Conservation (phyloP, 345 rosid genomes). For the Anacardium occidentale region DNA sequence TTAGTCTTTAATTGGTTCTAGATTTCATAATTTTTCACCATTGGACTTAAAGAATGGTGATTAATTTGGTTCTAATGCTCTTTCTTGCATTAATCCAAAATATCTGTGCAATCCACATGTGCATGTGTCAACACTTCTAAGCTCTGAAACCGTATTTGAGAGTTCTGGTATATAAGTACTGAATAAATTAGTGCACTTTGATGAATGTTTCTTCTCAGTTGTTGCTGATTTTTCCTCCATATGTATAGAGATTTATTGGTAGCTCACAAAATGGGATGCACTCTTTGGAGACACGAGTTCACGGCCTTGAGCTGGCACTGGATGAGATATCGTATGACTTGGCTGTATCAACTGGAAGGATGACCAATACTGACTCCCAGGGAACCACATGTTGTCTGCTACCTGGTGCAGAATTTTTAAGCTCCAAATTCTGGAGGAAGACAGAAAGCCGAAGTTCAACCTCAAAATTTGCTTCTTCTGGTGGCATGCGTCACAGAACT, state of each 20-base stretch:
- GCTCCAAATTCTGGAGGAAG: constrained; percentile 81
- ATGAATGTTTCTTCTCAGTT: constrained; percentile 17
- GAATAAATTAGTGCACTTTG: background rate
- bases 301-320: constrained; percentile 78
- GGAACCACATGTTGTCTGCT: constrained; percentile 70
- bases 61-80: background rate
- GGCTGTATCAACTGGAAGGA: constrained; percentile 74
- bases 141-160: background rate
- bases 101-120: background rate
- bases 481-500: constrained; percentile 32
- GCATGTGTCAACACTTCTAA: background rate
- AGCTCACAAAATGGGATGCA: constrained; percentile 82
- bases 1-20: background rate
- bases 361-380: constrained; percentile 43
- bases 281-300: constrained; percentile 81
- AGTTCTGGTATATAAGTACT: background rate
- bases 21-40: constrained; percentile 5
- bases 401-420: constrained; percentile 64
- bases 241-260: constrained; percentile 68
- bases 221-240: constrained; percentile 4
- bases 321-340: constrained; percentile 94
- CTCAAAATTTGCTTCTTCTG: constrained; percentile 43
- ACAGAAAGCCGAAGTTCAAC: constrained; percentile 38
- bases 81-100: background rate
- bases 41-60: constrained; percentile 4